These are phyloP conservation scores for Nannizzia gypsea DNA, from an alignment of 2,329 filamentous ascomycete species.

Conservation along the genomic window DNA sequence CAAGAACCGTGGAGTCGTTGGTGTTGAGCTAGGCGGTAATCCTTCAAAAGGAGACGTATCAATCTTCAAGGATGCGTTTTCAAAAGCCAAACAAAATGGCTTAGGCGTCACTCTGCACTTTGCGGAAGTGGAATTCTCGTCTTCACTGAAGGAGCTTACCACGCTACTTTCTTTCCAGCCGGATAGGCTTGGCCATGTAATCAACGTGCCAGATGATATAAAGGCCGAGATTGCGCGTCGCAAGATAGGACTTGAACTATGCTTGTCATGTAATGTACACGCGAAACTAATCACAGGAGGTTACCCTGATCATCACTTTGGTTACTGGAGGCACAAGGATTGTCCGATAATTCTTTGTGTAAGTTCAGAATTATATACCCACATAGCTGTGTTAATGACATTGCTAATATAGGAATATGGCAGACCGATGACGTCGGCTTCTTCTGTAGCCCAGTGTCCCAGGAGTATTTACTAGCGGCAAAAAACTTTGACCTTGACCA, in stretches of 20 bases:
- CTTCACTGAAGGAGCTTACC: slow-evolving; percentile 48
- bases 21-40: slow-evolving; percentile 68
- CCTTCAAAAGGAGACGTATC: slow-evolving; percentile 51
- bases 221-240: slow-evolving; percentile 44
- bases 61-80: slow-evolving; percentile 49
- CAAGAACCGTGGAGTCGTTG: slow-evolving; percentile 49
- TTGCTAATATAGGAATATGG: background rate
- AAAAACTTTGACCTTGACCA: slow-evolving; percentile 52
- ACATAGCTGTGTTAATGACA: background rate
- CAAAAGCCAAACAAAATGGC: slow-evolving; percentile 42
- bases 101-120: slow-evolving; percentile 65
- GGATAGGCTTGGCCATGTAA: slow-evolving; percentile 64
- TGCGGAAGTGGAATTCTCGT: slow-evolving; percentile 53
- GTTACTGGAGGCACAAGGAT: slow-evolving; percentile 52
- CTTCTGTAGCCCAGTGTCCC: slow-evolving; percentile 62
- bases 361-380: slow-evolving; percentile 31
- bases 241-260: slow-evolving; percentile 59
- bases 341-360: slow-evolving; percentile 57
- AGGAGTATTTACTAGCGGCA: slow-evolving; percentile 64
- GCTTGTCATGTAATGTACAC: slow-evolving; percentile 69
- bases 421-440: slow-evolving; percentile 77
- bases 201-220: slow-evolving; percentile 55
- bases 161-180: slow-evolving; percentile 55
- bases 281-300: slow-evolving; percentile 59
- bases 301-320: slow-evolving; percentile 62